phyloP scores from a whole-genome alignment of 805 yeast species.

The Yamadazyma sp. region DNA sequence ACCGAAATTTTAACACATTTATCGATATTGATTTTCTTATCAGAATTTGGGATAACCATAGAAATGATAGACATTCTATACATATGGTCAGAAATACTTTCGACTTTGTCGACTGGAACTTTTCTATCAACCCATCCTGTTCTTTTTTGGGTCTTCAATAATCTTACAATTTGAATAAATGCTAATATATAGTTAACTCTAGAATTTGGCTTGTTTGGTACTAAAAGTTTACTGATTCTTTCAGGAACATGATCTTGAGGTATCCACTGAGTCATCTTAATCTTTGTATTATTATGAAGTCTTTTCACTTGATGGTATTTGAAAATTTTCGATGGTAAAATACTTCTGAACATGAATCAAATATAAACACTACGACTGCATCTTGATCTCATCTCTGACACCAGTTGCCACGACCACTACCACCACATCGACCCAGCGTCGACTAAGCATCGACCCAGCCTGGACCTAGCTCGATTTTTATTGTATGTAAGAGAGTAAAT shows the following conservation, averaged over 20 bases:
- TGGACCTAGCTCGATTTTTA: no score
- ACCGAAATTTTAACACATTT: constrained; percentile 83
- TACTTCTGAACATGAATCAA: no score
- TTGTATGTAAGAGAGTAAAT: no score
- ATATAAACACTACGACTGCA: constrained; percentile 13
- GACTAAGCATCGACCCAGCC: no score
- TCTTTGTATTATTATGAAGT: background rate
- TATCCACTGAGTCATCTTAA: constrained; percentile 38
- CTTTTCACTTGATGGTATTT: no score
- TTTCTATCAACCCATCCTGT: constrained; percentile 91
- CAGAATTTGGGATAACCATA: constrained; percentile 55
- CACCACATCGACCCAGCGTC: no score
- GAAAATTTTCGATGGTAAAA: no score
- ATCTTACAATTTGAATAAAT: constrained; percentile 62
- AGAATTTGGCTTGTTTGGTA: constrained; percentile 19
- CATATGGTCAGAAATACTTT: constrained; percentile 92
- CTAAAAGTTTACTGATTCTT: constrained; percentile 37
- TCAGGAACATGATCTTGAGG: constrained; percentile 54
- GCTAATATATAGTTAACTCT: constrained; percentile 50
- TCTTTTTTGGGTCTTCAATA: constrained; percentile 74
- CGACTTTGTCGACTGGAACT: constrained; percentile 47
- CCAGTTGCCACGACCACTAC: no score
- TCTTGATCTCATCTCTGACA: no score
- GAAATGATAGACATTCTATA: constrained; percentile 86
- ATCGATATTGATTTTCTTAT: constrained; percentile 51